Conservation (phyloP, 2,329 filamentous ascomycete species). For the Colletotrichum eremochloae region DNA sequence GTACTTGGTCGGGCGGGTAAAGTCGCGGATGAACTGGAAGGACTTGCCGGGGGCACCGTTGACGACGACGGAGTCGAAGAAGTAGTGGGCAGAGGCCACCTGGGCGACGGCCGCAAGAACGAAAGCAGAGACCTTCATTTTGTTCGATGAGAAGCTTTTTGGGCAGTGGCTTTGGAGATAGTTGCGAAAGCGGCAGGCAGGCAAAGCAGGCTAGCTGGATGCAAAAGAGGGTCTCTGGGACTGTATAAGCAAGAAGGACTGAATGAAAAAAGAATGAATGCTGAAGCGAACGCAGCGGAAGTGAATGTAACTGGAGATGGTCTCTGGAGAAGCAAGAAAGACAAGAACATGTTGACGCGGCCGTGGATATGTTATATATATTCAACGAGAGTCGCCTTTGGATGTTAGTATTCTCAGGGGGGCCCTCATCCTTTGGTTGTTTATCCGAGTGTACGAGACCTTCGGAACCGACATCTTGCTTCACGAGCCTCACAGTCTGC, state of each 20-base stretch:
- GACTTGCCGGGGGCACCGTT: conserved; percentile 43
- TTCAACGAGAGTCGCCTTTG: neutral
- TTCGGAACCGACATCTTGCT: neutral
- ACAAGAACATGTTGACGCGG: neutral
- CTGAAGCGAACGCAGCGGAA: conserved; percentile 1
- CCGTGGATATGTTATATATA: neutral
- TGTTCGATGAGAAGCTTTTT: conserved; percentile 5
- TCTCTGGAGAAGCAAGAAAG: neutral
- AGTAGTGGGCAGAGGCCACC: conserved; percentile 48
- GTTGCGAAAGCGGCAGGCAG: neutral
- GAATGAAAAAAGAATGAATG: neutral
- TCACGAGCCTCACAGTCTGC: neutral
- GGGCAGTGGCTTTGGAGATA: neutral
- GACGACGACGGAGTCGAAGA: conserved; percentile 47
- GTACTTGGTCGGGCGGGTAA: conserved; percentile 46
- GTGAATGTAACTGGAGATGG: conserved; percentile 4
- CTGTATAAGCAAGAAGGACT: neutral
- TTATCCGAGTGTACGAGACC: neutral
- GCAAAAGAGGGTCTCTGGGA: neutral
- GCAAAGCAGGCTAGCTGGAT: neutral
- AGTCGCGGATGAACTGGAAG: conserved; percentile 46
- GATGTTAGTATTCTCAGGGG: neutral
- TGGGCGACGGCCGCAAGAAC: conserved; percentile 43
- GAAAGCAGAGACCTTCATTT: conserved; percentile 44
- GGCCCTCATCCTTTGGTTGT: neutral